Evolutionary conservation across 805 yeast species (phyloP).

Genomic region (Starmerella tilneyi): DNA sequence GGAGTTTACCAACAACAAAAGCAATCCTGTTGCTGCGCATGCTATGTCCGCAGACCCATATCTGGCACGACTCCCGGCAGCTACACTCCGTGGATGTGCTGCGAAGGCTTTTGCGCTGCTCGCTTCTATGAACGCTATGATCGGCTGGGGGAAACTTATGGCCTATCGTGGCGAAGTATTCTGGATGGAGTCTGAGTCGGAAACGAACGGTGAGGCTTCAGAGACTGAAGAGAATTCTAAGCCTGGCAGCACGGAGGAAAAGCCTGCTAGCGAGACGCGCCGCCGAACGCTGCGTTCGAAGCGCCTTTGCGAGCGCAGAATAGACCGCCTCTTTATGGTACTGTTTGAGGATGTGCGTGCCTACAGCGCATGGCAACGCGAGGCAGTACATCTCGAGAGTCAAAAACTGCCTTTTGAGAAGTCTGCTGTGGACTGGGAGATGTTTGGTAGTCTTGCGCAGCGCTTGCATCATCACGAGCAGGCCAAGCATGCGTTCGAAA

Average conservation of each 20-base stretch:
- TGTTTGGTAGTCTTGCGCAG: conserved; percentile 73
- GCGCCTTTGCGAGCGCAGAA: conserved; percentile 65
- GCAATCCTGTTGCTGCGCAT: conserved; percentile 24
- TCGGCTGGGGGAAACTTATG: conserved; percentile 78
- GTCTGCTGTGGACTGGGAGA: conserved; percentile 82
- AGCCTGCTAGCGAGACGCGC: not conserved
- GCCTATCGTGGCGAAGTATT: conserved; percentile 58
- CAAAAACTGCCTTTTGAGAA: conserved; percentile 73
- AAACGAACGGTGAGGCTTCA: conserved; percentile 12
- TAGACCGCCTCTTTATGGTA: conserved; percentile 61
- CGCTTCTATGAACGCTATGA: conserved; percentile 51
- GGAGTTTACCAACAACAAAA: conserved; percentile 31
- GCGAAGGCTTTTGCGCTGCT: conserved; percentile 57
- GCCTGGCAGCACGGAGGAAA: not conserved
- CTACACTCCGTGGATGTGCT: conserved; percentile 44
- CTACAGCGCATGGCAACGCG: conserved; percentile 90
- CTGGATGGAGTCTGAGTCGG: conserved; percentile 69
- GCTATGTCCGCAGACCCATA: conserved; percentile 34
- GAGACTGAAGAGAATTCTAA: conserved; percentile 20
- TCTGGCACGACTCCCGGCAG: conserved; percentile 43
- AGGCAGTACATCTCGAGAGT: conserved; percentile 75
- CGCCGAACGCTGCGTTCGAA: conserved; percentile 34
- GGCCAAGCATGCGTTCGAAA: conserved; percentile 73
- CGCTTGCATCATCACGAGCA: conserved; percentile 75
- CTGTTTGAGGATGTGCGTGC: conserved; percentile 57